phyloP scores from a whole-genome alignment of 306 rosid genomes.

The Corylus avellana region DNA sequence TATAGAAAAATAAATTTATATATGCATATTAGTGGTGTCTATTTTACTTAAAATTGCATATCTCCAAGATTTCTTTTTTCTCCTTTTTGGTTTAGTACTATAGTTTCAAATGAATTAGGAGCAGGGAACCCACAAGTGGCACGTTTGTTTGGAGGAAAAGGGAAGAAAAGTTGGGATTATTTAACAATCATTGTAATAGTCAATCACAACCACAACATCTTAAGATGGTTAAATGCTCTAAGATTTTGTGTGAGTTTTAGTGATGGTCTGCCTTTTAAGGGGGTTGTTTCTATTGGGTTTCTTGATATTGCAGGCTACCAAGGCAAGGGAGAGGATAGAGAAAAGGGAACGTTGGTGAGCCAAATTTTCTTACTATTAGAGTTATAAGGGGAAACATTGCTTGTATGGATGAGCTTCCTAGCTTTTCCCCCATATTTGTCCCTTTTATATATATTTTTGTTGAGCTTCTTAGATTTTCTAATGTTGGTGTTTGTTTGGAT shows the following conservation, averaged over 20 bases:
- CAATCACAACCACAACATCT: neutral
- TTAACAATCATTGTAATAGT: neutral
- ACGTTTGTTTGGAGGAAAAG: constrained; percentile 22
- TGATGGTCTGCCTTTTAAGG: too few relatives aligned
- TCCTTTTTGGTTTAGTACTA: constrained; percentile 43
- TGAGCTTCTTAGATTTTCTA: too few relatives aligned
- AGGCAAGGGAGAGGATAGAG: constrained; percentile 51
- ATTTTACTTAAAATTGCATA: neutral
- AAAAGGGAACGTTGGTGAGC: neutral
- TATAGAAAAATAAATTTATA: neutral
- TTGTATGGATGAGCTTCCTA: neutral
- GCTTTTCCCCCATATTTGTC: too few relatives aligned
- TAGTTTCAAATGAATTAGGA: constrained; percentile 79
- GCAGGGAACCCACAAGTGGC: constrained; percentile 64
- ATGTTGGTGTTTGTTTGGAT: too few relatives aligned
- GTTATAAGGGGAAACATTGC: neutral
- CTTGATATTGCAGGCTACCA: constrained; percentile 51
- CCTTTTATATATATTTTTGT: too few relatives aligned
- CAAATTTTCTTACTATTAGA: neutral
- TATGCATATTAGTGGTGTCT: neutral
- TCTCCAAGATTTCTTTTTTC: neutral
- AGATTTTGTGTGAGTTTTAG: neutral
- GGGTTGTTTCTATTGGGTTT: neutral
- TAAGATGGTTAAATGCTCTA: neutral
- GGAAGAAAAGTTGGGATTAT: neutral